Evolutionary conservation across 1,139 yeast genomes (phyloP).

Genomic region (Yamadazyma buinensis): DNA sequence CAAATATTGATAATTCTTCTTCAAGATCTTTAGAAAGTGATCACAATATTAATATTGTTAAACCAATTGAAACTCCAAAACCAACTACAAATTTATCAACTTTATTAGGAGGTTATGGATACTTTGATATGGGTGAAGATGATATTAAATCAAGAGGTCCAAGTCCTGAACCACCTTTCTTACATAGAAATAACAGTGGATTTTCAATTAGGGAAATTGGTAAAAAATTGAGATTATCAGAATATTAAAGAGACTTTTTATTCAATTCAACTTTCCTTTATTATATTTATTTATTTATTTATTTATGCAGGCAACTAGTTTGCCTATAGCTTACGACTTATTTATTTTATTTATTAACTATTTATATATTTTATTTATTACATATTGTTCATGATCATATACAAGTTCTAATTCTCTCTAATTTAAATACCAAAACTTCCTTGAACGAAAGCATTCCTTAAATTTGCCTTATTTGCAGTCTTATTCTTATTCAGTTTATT

Average conservation of each 20-base stretch:
- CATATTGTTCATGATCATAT: slow-evolving; percentile 1
- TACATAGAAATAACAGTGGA: slow-evolving; percentile 39
- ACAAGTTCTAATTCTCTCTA: too few species aligned
- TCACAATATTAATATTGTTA: slow-evolving; percentile 3
- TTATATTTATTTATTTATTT: slow-evolving; percentile 8
- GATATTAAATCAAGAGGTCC: slow-evolving; percentile 66
- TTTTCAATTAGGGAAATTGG: slow-evolving; percentile 64
- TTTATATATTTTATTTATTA: slow-evolving; percentile 7
- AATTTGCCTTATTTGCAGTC: slow-evolving; percentile 32
- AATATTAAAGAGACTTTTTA: slow-evolving; percentile 39
- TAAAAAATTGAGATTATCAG: slow-evolving; percentile 68
- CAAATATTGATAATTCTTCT: slow-evolving; percentile 1
- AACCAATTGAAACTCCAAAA: slow-evolving; percentile 12
- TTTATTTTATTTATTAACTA: slow-evolving; percentile 4
- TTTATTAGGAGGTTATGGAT: slow-evolving; percentile 77
- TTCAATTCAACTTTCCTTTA: too few species aligned
- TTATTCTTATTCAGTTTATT: slow-evolving; percentile 33
- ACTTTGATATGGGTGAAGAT: slow-evolving; percentile 71
- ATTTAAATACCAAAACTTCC: slow-evolving; percentile 37
- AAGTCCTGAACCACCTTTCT: slow-evolving; percentile 64
- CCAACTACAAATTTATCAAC: slow-evolving; percentile 31
- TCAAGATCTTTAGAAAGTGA: neutral
- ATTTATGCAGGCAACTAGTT: slow-evolving; percentile 9
- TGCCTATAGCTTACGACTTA: slow-evolving; percentile 1
- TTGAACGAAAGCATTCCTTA: slow-evolving; percentile 41